Percentiles rank a stretch among this genome's conserved stretches.
These are phyloP conservation scores for Oenanthe sinensis DNA, from an alignment of 129 eudicot species.

Conservation along the genomic window DNA sequence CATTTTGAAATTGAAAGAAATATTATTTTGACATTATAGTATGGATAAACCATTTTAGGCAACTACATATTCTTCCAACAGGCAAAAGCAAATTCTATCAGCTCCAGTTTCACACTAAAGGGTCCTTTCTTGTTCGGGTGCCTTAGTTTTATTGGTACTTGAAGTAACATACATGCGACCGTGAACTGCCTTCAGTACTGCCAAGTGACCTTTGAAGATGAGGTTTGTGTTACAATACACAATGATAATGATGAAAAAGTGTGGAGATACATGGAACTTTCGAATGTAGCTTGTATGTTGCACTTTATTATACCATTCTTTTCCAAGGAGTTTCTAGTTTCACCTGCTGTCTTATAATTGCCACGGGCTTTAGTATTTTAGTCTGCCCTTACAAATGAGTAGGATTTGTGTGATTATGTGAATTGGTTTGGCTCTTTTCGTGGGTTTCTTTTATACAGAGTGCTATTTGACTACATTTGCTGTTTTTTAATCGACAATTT, in stretches of 20 bases:
- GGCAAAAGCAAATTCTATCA: constrained; percentile 1
- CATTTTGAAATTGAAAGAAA: constrained; percentile 35
- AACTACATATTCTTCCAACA: constrained; percentile 10
- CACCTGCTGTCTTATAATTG: background rate
- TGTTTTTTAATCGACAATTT: too few relatives aligned
- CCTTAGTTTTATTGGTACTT: background rate
- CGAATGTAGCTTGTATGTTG: background rate
- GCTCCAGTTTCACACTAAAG: background rate
- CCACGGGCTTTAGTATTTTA: background rate
- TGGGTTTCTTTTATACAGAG: background rate
- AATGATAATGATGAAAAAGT: constrained; percentile 19
- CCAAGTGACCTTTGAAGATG: background rate
- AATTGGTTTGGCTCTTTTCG: background rate
- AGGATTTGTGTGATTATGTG: constrained; percentile 50
- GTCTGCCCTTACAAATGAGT: constrained; percentile 2
- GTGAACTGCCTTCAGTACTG: background rate
- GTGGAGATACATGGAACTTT: background rate
- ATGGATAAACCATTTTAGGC: background rate
- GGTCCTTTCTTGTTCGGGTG: background rate
- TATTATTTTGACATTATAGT: background rate
- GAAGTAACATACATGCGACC: background rate
- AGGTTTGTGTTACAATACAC: background rate
- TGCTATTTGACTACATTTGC: too few relatives aligned
- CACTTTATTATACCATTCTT: background rate
- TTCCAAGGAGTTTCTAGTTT: background rate